Base-by-base conservation (phyloP, 805 yeast genomes). In the Saccharomycopsis capsularis region DNA sequence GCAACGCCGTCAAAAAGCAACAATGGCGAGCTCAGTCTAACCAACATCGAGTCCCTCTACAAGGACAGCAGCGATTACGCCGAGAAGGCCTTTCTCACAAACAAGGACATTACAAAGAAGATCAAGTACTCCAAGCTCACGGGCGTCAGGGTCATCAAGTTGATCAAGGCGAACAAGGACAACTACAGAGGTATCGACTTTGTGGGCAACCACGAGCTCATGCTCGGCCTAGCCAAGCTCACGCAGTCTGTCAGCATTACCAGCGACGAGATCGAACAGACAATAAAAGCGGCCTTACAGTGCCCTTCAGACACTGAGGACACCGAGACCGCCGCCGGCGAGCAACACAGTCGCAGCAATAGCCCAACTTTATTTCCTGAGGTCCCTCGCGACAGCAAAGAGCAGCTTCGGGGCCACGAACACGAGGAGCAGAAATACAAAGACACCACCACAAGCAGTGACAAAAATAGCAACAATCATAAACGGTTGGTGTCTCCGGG, bases 1-100 rank as follows among this genome's bases (percentile, higher is more conserved):
- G 29, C 22, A 21, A 9, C 13, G n/a, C 13, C 42, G 16, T 19
- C 21, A 6, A 4, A 3, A n/a, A n/a, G 16, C 4, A 25, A 44
- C 16, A 18, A 24, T 16, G 19, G 16, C 9, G 46, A 32, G 15
- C 15, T 45, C 23, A 48, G n/a, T 15, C 22, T 47, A 2, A 36
- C 34, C 35, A 47, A 47, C 25, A 43, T 47, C n/a, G 51, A 47
- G 42, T 30, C 46, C 21, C n/a, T 38, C 4, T n/a, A n/a, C n/a
- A n/a, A n/a, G n/a, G n/a, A n/a, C n/a, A n/a, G n/a, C n/a, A n/a
- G n/a, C n/a, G n/a, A n/a, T n/a, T n/a, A n/a, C n/a, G n/a, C n/a
- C n/a, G n/a, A n/a, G n/a, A n/a, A n/a, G n/a, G n/a, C n/a, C n/a
- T n/a, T n/a, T n/a, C 22, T 47, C 16, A 15, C 42, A 24, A 47